A percentile compares a stretch with the other conserved stretches of the same genome.
Conservation (phyloP, 129 eudicot genomes). For the Tanacetum coccineum region DNA sequence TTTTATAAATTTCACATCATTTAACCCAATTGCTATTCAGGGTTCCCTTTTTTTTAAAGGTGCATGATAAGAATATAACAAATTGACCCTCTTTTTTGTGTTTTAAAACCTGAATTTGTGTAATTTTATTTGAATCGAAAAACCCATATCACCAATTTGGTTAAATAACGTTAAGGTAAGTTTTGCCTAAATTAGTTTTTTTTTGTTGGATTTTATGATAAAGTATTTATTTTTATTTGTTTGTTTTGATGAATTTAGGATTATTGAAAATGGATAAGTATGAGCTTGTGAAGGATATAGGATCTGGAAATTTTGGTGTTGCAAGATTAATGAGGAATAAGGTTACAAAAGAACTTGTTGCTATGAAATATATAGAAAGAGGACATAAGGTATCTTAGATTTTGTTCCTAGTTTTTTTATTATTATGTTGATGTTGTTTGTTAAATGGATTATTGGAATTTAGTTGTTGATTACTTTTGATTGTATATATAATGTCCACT, state of each 20-base stretch:
- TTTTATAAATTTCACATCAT: slow-evolving; percentile 1
- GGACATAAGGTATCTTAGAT: slow-evolving; percentile 70
- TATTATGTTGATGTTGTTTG: slow-evolving; percentile 12
- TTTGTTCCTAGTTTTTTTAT: slow-evolving; percentile 3
- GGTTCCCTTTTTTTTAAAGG: slow-evolving; percentile 28
- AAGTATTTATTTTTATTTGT: neutral
- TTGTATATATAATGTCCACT: slow-evolving; percentile 12
- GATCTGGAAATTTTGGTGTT: slow-evolving; percentile 93
- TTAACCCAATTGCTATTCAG: slow-evolving; percentile 12
- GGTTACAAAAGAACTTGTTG: slow-evolving; percentile 89
- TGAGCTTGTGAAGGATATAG: slow-evolving; percentile 96
- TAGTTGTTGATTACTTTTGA: slow-evolving; percentile 9
- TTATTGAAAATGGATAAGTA: slow-evolving; percentile 68
- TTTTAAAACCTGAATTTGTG: slow-evolving; percentile 7
- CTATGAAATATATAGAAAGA: slow-evolving; percentile 96
- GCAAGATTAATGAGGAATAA: slow-evolving; percentile 95
- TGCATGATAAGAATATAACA: slow-evolving; percentile 10
- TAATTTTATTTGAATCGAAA: slow-evolving; percentile 2
- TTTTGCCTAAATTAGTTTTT: slow-evolving; percentile 9
- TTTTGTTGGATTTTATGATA: neutral
- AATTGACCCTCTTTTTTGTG: slow-evolving; percentile 22
- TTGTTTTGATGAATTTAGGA: neutral
- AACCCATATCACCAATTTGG: slow-evolving; percentile 2
- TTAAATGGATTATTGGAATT: slow-evolving; percentile 7
- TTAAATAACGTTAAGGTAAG: slow-evolving; percentile 20